Conservation (phyloP, 495 filamentous ascomycete genomes). For the Aspergillus cavernicola region DNA sequence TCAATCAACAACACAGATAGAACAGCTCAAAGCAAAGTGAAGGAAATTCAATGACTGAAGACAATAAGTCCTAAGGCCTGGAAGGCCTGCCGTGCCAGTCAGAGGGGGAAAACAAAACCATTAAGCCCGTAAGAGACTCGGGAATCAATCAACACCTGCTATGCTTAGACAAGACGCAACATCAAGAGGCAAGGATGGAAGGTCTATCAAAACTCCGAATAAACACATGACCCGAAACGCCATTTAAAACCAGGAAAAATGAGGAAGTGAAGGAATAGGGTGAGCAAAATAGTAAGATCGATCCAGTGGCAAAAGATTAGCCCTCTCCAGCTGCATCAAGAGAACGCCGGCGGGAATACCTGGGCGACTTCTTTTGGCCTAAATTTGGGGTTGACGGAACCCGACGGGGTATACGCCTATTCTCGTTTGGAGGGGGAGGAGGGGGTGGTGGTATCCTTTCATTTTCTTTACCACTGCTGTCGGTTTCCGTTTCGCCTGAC, state of each 20-base stretch:
- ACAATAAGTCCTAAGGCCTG: not conserved
- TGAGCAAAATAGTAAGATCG: not conserved
- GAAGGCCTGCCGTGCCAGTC: not conserved
- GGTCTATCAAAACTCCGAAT: not conserved
- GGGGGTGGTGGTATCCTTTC: constrained; percentile 25
- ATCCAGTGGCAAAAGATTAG: not conserved
- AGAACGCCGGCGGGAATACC: constrained; percentile 30
- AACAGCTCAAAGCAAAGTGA: constrained; percentile 4
- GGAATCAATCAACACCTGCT: constrained; percentile 17
- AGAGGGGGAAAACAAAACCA: constrained; percentile 1
- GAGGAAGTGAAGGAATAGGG: constrained; percentile 1
- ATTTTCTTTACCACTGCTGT: constrained; percentile 45
- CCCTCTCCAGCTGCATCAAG: constrained; percentile 27
- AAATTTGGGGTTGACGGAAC: constrained; percentile 38
- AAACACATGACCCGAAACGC: not conserved
- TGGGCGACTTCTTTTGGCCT: constrained; percentile 23
- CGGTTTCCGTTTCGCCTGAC: constrained; percentile 38
- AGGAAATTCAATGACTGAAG: constrained; percentile 4
- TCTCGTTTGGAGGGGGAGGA: constrained; percentile 21
- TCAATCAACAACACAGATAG: not conserved
- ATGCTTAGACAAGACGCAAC: constrained; percentile 13
- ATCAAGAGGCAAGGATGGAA: not conserved
- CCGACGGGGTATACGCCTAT: constrained; percentile 26
- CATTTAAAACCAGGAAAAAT: constrained; percentile 2
- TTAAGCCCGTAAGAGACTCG: not conserved